Conservation (phyloP, 495 filamentous ascomycete species). For the Talaromyces nanjingensis region DNA sequence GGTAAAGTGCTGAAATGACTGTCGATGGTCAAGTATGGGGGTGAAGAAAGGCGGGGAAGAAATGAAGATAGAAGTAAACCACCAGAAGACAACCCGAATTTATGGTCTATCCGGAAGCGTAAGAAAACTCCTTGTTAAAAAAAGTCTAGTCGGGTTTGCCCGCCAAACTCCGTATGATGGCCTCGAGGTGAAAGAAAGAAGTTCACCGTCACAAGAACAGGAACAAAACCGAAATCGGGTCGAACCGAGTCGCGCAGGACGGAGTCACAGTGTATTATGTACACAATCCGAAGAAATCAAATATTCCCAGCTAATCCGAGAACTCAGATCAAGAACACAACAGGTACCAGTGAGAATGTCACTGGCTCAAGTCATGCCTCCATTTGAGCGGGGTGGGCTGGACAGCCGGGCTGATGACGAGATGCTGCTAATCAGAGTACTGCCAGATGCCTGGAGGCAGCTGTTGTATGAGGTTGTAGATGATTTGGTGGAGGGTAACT, state of each 20-base stretch:
- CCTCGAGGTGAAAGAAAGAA: not conserved
- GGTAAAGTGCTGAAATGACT: not conserved
- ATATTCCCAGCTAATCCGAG: not conserved
- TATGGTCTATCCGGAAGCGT: not conserved
- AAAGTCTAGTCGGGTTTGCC: not conserved
- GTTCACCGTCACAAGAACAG: not conserved
- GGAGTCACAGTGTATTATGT: not conserved
- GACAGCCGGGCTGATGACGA: slow-evolving; percentile 4
- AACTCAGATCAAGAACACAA: not conserved
- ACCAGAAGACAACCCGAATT: not conserved
- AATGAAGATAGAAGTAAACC: not conserved
- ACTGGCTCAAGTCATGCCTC: slow-evolving; percentile 7
- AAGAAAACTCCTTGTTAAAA: not conserved
- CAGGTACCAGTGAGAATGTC: slow-evolving; percentile 2
- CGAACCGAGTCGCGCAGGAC: not conserved
- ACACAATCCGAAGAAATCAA: not conserved
- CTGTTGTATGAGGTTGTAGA: not conserved
- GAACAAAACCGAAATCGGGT: not conserved
- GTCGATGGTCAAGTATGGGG: not conserved
- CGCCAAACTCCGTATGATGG: not conserved
- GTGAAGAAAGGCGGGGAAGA: not conserved
- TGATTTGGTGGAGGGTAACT: not conserved
- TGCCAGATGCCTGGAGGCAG: not conserved
- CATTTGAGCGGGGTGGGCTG: slow-evolving; percentile 7
- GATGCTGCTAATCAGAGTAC: not conserved